phyloP scores from a whole-genome alignment of 345 rosid species.

The Dimocarpus longan region DNA sequence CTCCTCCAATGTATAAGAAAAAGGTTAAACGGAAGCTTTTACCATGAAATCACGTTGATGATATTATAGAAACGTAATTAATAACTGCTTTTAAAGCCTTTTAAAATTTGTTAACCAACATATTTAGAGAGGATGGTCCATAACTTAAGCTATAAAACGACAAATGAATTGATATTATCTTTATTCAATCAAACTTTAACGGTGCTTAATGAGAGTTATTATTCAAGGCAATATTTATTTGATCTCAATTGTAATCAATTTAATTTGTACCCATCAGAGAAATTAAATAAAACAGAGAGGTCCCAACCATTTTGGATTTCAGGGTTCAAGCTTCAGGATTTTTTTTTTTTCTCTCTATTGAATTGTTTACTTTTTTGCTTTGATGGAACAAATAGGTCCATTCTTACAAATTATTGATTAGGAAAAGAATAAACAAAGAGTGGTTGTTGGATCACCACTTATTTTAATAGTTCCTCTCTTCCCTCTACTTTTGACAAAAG shows the following conservation, averaged over 20 bases:
- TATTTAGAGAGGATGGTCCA: not conserved
- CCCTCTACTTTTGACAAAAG: not conserved
- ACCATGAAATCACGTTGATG: no score
- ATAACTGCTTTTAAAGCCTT: no score
- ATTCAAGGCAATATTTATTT: not conserved
- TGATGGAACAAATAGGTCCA: conserved; percentile 10
- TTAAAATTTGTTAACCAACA: not conserved
- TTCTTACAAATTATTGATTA: not conserved
- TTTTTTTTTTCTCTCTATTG: not conserved
- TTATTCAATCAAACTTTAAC: not conserved
- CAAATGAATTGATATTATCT: not conserved
- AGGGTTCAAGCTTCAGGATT: not conserved
- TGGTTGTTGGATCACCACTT: conserved; percentile 6
- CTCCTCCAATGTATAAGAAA: no score
- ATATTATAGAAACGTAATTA: no score
- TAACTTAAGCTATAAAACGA: not conserved
- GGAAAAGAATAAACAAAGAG: conserved; percentile 8
- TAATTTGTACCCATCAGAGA: not conserved
- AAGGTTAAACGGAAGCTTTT: no score
- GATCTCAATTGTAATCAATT: not conserved
- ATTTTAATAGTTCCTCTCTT: no score
- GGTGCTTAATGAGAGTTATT: not conserved
- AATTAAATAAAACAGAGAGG: not conserved
- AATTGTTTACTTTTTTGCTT: not conserved
- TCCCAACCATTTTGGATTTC: conserved; percentile 3